Percentiles rank a stretch among this genome's conserved stretches.
phyloP scores from a whole-genome alignment of 2,329 filamentous ascomycete genomes.

The Celoporthe dispersa region DNA sequence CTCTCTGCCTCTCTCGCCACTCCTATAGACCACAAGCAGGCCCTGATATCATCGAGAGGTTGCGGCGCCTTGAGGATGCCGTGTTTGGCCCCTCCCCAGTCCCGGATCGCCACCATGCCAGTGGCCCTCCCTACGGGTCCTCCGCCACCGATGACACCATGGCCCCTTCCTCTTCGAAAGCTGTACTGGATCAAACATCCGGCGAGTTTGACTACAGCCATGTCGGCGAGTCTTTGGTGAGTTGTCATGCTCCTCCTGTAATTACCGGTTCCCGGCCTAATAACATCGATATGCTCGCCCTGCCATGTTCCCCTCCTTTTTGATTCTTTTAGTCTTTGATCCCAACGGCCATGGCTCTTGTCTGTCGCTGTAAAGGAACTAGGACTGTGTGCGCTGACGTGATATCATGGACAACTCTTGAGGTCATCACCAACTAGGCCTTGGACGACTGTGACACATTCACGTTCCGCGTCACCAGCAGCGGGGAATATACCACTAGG shows the following conservation, averaged over 20 bases:
- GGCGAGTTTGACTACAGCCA: constrained; percentile 24
- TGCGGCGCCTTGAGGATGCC: constrained; percentile 36
- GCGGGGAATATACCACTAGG: background rate
- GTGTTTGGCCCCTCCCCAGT: constrained; percentile 31
- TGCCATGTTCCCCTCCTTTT: background rate
- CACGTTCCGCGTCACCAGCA: constrained; percentile 19
- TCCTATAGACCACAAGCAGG: background rate
- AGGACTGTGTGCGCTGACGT: background rate
- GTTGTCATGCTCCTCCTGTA: background rate
- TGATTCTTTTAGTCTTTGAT: background rate
- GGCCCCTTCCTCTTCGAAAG: background rate
- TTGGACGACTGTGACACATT: constrained; percentile 18
- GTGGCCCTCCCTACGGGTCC: background rate
- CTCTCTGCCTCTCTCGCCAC: background rate
- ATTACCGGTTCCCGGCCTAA: too few relatives aligned
- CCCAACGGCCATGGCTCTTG: background rate
- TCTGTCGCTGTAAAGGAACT: too few relatives aligned
- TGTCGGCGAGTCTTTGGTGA: constrained; percentile 14
- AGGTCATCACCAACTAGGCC: background rate
- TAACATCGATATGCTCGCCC: too few relatives aligned
- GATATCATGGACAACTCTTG: background rate
- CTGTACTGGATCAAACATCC: background rate
- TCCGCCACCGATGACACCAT: background rate
- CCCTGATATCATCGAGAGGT: constrained; percentile 33
- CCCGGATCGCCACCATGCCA: background rate